A percentile compares a stretch with the other conserved stretches of the same genome.
These are phyloP conservation scores for Microthlaspi erraticum DNA, from an alignment of 345 rosid genomes.

Conservation along the genomic window DNA sequence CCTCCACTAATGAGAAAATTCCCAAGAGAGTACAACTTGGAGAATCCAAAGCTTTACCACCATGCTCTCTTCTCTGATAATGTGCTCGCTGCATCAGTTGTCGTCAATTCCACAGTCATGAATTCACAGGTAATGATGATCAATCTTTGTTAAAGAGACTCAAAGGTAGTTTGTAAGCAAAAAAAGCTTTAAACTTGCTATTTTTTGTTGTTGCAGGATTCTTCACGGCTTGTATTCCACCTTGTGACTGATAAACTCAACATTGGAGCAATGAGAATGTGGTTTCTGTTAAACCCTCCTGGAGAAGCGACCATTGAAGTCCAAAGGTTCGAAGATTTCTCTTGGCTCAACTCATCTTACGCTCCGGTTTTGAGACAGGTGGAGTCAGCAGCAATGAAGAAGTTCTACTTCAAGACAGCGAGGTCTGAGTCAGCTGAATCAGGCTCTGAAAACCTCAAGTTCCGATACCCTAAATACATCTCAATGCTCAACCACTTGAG, in stretches of 20 bases:
- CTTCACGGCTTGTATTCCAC: conserved; percentile 56
- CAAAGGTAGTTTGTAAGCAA: background rate
- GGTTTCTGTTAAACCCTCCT: conserved; percentile 56
- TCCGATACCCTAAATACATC: conserved; percentile 60
- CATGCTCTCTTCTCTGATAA: conserved; percentile 46
- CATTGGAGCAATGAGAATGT: conserved; percentile 60
- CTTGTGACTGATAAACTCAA: conserved; percentile 56
- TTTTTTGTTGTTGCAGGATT: conserved; percentile 26
- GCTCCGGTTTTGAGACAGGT: conserved; percentile 57
- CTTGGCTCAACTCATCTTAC: conserved; percentile 56
- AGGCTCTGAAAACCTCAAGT: conserved; percentile 45
- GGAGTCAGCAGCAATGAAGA: conserved; percentile 44
- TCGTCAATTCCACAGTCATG: conserved; percentile 38
- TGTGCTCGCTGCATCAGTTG: conserved; percentile 47
- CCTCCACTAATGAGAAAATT: conserved; percentile 79
- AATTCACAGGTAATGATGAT: conserved; percentile 39
- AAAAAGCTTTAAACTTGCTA: background rate
- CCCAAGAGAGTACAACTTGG: conserved; percentile 80
- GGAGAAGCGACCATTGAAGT: conserved; percentile 56
- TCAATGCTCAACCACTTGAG: conserved; percentile 67
- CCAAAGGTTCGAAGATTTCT: conserved; percentile 51
- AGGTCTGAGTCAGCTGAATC: conserved; percentile 43
- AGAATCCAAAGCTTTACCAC: conserved; percentile 58
- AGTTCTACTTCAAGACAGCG: conserved; percentile 49
- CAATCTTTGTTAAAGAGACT: background rate